Base-by-base conservation (phyloP, 805 yeast species). In the Cyberlindnera amylophila region DNA sequence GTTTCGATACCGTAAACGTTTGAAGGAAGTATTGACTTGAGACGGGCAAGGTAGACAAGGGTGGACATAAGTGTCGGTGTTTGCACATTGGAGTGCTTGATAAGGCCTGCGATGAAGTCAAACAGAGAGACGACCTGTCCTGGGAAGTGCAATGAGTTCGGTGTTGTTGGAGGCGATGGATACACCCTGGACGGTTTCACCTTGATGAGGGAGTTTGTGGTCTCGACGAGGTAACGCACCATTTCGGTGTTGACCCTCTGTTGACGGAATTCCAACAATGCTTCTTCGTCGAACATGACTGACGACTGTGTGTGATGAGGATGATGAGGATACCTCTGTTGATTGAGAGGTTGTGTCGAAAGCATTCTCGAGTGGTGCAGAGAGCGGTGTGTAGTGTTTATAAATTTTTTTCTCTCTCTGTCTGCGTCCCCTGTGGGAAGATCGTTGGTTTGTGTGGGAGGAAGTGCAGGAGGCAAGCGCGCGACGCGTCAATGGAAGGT, bases 31-130 rank as follows among this genome's bases (percentile, higher is more conserved):
- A 83, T 72, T 40, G 77, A 74, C 53, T 91, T 78, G 53, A 93
- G 71, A 51, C 88, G 82, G 42, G 82, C 80, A 47, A 91, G 70
- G 62, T 87, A 91, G 13, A 89, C 90, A 41, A 90, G 71, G 5
- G 96, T 76, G 16, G 97, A 82, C 98, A 93, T 91, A 49, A 91
- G 72, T 1, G 98, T 91, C 28, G 97, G 88, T 4, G 96, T 86
- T 65, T 89, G 96, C 32, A 91, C 98, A 61, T 90, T 89, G 6
- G 97, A 87, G 56, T 85, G 80, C 41, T 71, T 71, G 53, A 91
- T 81, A 48, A 91, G 68, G 21, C 74, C 76, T 46, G 79, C 74
- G 52, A 93, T 90, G 68, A 93, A 91, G 18, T 65, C 65, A 34
- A 67, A 66, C 35, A 87, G 68, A 0, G 81, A 60, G 3, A 51